Conservation (phyloP, 257 asterid genomes). For the Gentiana macrophylla region DNA sequence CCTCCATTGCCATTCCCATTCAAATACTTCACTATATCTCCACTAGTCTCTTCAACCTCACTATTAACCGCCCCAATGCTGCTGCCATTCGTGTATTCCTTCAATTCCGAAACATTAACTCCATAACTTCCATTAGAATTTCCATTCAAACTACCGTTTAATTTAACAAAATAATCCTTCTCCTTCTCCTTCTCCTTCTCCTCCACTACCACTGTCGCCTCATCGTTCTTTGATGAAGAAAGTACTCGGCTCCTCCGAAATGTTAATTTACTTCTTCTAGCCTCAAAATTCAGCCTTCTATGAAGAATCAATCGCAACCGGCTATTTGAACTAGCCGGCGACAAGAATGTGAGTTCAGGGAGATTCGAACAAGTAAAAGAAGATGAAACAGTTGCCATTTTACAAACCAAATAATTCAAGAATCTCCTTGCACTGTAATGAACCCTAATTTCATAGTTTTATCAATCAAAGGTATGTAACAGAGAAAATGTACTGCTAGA, state of each 20-base stretch:
- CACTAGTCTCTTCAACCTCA: constrained; percentile 27
- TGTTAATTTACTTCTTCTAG: not conserved
- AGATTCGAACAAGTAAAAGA: constrained; percentile 9
- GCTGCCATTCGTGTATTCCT: constrained; percentile 12
- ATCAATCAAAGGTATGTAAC: not conserved
- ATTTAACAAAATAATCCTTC: constrained; percentile 3
- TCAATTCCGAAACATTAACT: constrained; percentile 28
- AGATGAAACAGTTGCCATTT: constrained; percentile 14
- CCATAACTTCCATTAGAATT: constrained; percentile 24
- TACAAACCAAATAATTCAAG: not conserved
- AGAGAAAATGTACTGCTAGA: not conserved
- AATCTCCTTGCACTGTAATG: not conserved
- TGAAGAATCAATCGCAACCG: not conserved
- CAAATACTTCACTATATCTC: constrained; percentile 32
- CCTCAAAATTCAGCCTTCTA: constrained; percentile 11
- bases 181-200: constrained; percentile 4
- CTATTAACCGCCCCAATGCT: constrained; percentile 20
- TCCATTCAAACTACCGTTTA: constrained; percentile 14
- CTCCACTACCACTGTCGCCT: constrained; percentile 12
- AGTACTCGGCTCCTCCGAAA: constrained; percentile 1
- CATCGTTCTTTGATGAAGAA: constrained; percentile 8
- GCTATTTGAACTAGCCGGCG: constrained; percentile 7
- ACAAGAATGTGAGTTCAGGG: constrained; percentile 6
- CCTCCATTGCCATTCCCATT: constrained; percentile 47
- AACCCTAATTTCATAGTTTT: constrained; percentile 1